Base-by-base conservation (phyloP, 2,329 filamentous ascomycete genomes). In the Fusarium sp. region DNA sequence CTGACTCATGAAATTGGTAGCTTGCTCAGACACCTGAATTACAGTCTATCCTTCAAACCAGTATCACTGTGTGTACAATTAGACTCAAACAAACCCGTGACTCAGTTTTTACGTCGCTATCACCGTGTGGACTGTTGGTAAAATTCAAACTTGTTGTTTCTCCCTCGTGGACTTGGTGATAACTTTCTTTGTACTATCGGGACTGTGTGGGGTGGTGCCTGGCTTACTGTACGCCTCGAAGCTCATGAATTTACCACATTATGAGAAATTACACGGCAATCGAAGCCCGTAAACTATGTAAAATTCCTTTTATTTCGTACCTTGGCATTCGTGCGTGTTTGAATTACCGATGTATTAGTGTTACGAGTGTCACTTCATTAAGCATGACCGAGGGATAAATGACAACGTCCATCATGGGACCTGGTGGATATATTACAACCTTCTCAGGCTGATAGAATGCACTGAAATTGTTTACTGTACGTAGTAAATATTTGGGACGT, bases 111-210 rank as follows among this genome's bases (percentile, higher is more conserved):
- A 60, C 17, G 35, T 33, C 23, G 26, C 52, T 42, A 52, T 62
- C 49, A 30, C 40, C n/a, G 20, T 14, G 62, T 60, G 60, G 58
- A 35, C 55, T 60, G 61, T 38, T 44, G 52, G 55, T 27, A 72
- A 75, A 76, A 70, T 76, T 75, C 74, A 76, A 76, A 75, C 69
- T 56, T 53, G 58, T 67, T 45, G 38, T 38, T 50, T 57, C 18
- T 40, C n/a, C 32, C 26, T 27, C 30, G 12, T 38, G 26, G 33
- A 44, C 33, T 62, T 37, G 27, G 37, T 52, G 55, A 56, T 60
- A 66, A 27, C 55, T 56, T 50, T 62, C 32, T 38, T 52, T 12
- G 46, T 46, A 41, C 27, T 48, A 35, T 55, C 23, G 53, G 42
- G 44, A 56, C 55, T 55, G 69, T 69, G 68, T 63, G 69, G 49